Conservation (phyloP, 2,329 filamentous ascomycete species). For the Cladosporium sp. region DNA sequence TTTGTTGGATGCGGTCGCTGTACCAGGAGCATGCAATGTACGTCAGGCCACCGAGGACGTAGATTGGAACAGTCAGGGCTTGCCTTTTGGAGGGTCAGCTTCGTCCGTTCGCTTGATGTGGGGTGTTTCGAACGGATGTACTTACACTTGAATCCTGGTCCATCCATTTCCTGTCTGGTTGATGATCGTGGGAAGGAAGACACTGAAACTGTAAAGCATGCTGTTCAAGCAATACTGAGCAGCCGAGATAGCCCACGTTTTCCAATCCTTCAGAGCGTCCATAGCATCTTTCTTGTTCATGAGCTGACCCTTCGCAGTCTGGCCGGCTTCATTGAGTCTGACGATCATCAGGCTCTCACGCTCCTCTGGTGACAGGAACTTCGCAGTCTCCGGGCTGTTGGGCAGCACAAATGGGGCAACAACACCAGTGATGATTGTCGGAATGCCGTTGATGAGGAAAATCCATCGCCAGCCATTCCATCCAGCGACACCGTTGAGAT, state of each 20-base stretch:
- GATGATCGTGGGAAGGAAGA: constrained; percentile 77
- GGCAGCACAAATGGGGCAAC: constrained; percentile 41
- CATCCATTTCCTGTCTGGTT: constrained; percentile 59
- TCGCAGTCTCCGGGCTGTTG: constrained; percentile 62
- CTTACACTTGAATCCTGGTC: constrained; percentile 62
- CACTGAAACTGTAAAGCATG: constrained; percentile 75
- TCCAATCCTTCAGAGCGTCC: constrained; percentile 69
- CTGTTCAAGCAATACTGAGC: constrained; percentile 71
- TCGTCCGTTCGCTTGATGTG: not conserved
- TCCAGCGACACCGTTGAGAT: constrained; percentile 63
- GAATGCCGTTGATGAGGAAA: constrained; percentile 41
- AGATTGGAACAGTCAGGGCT: constrained; percentile 69
- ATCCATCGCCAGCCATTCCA: constrained; percentile 68
- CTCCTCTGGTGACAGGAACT: constrained; percentile 58
- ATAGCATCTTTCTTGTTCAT: constrained; percentile 62
- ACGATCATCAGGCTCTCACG: constrained; percentile 55
- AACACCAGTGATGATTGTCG: not conserved
- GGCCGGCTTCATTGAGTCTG: constrained; percentile 59
- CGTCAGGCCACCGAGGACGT: constrained; percentile 64
- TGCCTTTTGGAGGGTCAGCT: not conserved
- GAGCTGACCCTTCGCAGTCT: constrained; percentile 60
- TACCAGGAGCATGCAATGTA: constrained; percentile 64
- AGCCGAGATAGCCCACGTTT: constrained; percentile 65
- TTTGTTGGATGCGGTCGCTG: constrained; percentile 63
- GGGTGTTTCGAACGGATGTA: constrained; percentile 27